Base-by-base conservation (phyloP, 1,284 basidiomycete genomes). In the Malassezia furfur region DNA sequence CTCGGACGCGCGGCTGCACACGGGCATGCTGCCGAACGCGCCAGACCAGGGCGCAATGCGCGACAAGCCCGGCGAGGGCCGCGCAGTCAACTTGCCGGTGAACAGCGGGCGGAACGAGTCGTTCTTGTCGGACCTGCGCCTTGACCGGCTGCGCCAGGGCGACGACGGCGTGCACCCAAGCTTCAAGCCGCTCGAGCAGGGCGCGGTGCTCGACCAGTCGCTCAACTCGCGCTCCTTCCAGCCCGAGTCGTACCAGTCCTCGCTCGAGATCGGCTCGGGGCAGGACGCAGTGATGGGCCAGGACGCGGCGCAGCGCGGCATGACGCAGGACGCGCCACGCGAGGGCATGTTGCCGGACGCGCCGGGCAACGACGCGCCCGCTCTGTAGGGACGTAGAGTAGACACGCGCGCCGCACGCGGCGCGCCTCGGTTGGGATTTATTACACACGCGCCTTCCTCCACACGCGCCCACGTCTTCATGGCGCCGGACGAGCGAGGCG, bases 141-240 rank as follows among this genome's bases (percentile, higher is more conserved):
- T 57, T 3, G 54, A 57, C 40, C 54, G 54, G 37, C 50, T 57
- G n/a, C 55, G 55, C 12, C 55, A 57, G 46, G 14, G 35, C 5
- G 50, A 57, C 21, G 55, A 57, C 25, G 35, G 25, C 14, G 55
- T 57, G 14, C 55, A 57, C 28, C 41, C 55, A 10, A 45, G 47
- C 22, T 57, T 57, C 28, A 57, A 57, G 40, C 55, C 48, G 46
- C 47, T 57, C 14, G 55, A 57, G 10, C 50, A 52, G 12, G 34
- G 45, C 25, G 31, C 45, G 22, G 55, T 57, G 40, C 38, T 57
- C 14, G 54, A 57, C 32, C 49, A 51, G 32, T 56, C 54, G 30
- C 38, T 51, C 15, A 10, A 30, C 21, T 14, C 54, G 25, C 54
- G 54, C 38, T 46, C 54, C 8, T 57, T 57, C 50, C 54, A 57